Base-by-base conservation (phyloP, 371 early-diverging fungal genomes). In the Amoeboaphelidium protococcarum region DNA sequence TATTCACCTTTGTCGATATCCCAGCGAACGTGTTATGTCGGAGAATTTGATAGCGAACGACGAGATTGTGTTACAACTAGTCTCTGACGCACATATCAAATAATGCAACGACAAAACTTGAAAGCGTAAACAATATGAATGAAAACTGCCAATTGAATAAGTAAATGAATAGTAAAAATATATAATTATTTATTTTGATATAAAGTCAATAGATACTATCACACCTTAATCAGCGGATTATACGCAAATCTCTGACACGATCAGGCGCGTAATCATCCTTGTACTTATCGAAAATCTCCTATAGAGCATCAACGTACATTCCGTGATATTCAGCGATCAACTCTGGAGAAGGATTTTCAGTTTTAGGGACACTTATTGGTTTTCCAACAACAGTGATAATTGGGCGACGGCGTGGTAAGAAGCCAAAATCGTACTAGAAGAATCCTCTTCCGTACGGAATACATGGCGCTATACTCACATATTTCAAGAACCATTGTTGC, bases 381-480 rank as follows among this genome's bases (percentile, higher is more conserved):
- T 61, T 57, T 31, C 80, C 79, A 26, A 79, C 66, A 25, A 78
- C 66, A 6, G 67, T 64, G 13, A 54, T 54, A 42, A 70, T 59
- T 24, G 59, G 66, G 19, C 67, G 65, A 37, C 72, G 57, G 47
- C 61, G 60, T 20, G 76, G 78, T 25, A 75, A 50, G 12, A 77
- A 31, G 0, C 74, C 74, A 41, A 31, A 31, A 31, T 31, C 59
- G 46, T 68, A 65, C 63, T 72, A 70, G 50, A 76, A 74, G 20
- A 75, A 57, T n/a, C 75, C 77, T 4, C 79, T 68, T 24, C 78
- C 82, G 49, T 76, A 73, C 51, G 76, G 73, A 31, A 78, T 54
- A 3, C 78, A 78, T 51, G 75, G 44, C 0, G 81, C 77, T 52
- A 74, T 78, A 27, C 74, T 78, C 27, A 69, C 58, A 3, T 61